These are phyloP conservation scores for Punica granatum DNA, from an alignment of 345 rosid species.

Conservation along the genomic window DNA sequence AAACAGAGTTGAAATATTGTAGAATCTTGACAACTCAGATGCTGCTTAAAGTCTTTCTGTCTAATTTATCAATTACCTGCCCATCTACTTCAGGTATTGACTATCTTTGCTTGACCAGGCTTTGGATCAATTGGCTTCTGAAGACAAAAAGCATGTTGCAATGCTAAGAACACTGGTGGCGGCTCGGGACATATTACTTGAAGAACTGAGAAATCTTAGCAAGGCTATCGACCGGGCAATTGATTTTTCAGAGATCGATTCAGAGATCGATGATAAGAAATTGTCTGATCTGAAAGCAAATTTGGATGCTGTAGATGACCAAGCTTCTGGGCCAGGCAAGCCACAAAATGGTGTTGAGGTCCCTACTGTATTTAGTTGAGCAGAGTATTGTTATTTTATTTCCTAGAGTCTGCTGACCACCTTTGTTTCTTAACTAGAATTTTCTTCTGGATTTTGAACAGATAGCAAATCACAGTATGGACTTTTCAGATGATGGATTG, in stretches of 20 bases:
- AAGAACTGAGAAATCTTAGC: slow-evolving; percentile 61
- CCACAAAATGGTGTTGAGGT: slow-evolving; percentile 75
- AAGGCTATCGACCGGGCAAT: slow-evolving; percentile 38
- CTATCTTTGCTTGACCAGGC: slow-evolving; percentile 29
- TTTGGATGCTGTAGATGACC: slow-evolving; percentile 24
- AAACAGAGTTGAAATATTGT: neutral
- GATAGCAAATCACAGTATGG: slow-evolving; percentile 35
- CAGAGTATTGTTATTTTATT: neutral
- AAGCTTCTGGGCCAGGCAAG: slow-evolving; percentile 49
- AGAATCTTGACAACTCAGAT: neutral
- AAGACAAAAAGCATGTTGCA: slow-evolving; percentile 33
- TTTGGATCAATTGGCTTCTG: slow-evolving; percentile 33
- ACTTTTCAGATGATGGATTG: slow-evolving; percentile 33
- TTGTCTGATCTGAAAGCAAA: slow-evolving; percentile 30
- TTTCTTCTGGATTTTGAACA: slow-evolving; percentile 28
- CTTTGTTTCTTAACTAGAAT: neutral
- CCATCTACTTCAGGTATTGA: neutral
- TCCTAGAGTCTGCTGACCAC: neutral
- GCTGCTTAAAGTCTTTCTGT: neutral
- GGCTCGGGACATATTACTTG: slow-evolving; percentile 56
- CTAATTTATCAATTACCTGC: neutral
- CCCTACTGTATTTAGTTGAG: slow-evolving; percentile 33
- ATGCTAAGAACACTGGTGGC: slow-evolving; percentile 61
- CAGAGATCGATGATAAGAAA: slow-evolving; percentile 39
- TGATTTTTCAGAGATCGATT: slow-evolving; percentile 47